These are phyloP conservation scores for Alternaria consortialis DNA, from an alignment of 2,329 filamentous ascomycete species.

Conservation along the genomic window DNA sequence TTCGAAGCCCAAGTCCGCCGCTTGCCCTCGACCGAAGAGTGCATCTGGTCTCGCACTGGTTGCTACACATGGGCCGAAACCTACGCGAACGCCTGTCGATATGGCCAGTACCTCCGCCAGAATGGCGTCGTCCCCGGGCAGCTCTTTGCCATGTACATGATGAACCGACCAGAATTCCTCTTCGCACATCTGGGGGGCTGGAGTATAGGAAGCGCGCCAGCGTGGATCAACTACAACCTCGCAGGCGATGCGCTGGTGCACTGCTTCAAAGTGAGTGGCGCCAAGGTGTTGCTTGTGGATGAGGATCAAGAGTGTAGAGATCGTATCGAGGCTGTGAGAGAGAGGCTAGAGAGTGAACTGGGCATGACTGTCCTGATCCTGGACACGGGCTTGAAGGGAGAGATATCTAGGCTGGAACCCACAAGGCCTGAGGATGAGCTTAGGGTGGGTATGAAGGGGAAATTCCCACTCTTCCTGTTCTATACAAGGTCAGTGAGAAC, in stretches of 20 bases:
- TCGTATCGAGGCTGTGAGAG: constrained; percentile 64
- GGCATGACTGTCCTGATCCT: constrained; percentile 67
- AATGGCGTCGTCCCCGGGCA: constrained; percentile 67
- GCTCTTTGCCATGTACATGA: constrained; percentile 72
- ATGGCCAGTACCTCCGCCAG: constrained; percentile 47
- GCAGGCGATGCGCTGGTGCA: constrained; percentile 70
- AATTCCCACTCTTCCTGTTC: constrained; percentile 70
- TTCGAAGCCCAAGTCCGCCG: constrained; percentile 66
- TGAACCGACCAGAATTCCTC: constrained; percentile 73
- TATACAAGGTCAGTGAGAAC: constrained; percentile 67
- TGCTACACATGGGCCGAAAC: constrained; percentile 54
- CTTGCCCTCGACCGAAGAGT: constrained; percentile 61
- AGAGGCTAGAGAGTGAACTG: constrained; percentile 62
- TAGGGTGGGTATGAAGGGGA: constrained; percentile 60
- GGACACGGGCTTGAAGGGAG: constrained; percentile 58
- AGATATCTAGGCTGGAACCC: constrained; percentile 59
- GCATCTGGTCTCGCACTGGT: constrained; percentile 72
- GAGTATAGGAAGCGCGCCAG: constrained; percentile 73
- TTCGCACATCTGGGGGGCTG: constrained; percentile 71
- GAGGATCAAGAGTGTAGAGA: constrained; percentile 60
- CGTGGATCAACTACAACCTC: constrained; percentile 76
- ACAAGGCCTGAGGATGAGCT: constrained; percentile 65
- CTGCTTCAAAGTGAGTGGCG: constrained; percentile 67
- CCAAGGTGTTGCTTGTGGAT: constrained; percentile 58
- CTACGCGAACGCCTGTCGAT: constrained; percentile 53